phyloP scores from a whole-genome alignment of 345 rosid species.

The Eutrema heterophyllum region DNA sequence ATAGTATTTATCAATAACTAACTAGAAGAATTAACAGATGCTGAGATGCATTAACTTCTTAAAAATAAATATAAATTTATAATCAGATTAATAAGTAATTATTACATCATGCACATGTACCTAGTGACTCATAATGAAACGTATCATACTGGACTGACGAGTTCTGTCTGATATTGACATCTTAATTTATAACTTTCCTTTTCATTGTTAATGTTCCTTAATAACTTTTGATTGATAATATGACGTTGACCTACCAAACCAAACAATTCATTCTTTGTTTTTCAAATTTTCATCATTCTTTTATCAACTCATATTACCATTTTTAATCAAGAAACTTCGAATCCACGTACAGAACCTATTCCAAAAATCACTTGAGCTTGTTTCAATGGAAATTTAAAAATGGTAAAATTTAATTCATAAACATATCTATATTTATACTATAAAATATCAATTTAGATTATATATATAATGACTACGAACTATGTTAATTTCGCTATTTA shows the following conservation, averaged over 20 bases:
- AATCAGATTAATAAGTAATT: background rate
- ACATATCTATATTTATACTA: background rate
- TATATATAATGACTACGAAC: too few species aligned
- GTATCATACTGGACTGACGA: constrained; percentile 13
- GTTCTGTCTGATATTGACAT: constrained; percentile 33
- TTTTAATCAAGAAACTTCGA: too few species aligned
- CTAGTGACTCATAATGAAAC: constrained; percentile 14
- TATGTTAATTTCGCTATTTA: too few species aligned
- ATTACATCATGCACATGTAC: constrained; percentile 35
- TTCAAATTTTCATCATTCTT: background rate
- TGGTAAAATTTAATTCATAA: background rate
- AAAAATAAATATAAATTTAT: background rate
- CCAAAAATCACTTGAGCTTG: too few species aligned
- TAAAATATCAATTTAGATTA: background rate
- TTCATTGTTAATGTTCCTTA: constrained; percentile 23
- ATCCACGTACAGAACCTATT: too few species aligned
- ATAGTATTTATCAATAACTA: too few species aligned
- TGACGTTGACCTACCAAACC: constrained; percentile 28
- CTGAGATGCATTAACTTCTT: background rate
- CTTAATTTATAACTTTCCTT: constrained; percentile 27
- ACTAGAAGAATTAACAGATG: too few species aligned
- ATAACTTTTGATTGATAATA: constrained; percentile 24
- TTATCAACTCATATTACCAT: background rate
- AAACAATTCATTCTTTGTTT: background rate
- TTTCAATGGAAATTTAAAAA: background rate